A percentile compares a stretch with the other conserved stretches of the same genome.
Conservation (phyloP, 148 eudicot genomes). For the Drosera capensis region DNA sequence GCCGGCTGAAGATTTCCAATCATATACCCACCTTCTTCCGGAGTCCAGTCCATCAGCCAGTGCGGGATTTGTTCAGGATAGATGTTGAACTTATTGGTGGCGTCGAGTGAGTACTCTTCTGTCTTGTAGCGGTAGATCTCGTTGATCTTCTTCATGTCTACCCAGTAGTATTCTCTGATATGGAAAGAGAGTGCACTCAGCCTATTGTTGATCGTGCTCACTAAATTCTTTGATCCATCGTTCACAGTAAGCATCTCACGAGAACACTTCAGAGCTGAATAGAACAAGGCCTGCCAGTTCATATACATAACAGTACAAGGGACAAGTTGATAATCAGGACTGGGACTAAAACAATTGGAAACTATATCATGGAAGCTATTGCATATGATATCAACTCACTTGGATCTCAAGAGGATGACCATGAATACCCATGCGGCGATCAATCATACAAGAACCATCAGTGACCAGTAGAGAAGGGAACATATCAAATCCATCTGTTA, state of each 20-base stretch:
- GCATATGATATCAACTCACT: conserved; percentile 22
- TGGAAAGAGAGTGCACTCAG: conserved; percentile 89
- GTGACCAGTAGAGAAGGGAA: conserved; percentile 90
- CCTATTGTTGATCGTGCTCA: conserved; percentile 66
- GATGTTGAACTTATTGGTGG: conserved; percentile 88
- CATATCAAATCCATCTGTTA: conserved; percentile 97
- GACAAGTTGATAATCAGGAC: too few species aligned
- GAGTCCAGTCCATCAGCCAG: conserved; percentile 95
- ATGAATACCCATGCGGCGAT: conserved; percentile 96
- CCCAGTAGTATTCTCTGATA: conserved; percentile 93
- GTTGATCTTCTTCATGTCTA: conserved; percentile 76
- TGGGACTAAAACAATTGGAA: too few species aligned
- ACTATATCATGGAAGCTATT: not conserved
- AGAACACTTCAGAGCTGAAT: conserved; percentile 76
- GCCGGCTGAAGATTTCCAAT: conserved; percentile 96
- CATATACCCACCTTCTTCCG: conserved; percentile 84
- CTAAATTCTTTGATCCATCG: conserved; percentile 64
- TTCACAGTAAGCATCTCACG: conserved; percentile 61
- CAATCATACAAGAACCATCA: conserved; percentile 98
- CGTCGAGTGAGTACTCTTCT: conserved; percentile 81
- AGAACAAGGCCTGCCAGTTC: conserved; percentile 53
- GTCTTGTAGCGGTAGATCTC: conserved; percentile 90
- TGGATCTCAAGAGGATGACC: conserved; percentile 97
- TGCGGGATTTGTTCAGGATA: conserved; percentile 91
- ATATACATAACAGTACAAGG: not conserved